Base-by-base conservation (phyloP, 2,329 filamentous ascomycete genomes). In the Claviceps fusiformis region DNA sequence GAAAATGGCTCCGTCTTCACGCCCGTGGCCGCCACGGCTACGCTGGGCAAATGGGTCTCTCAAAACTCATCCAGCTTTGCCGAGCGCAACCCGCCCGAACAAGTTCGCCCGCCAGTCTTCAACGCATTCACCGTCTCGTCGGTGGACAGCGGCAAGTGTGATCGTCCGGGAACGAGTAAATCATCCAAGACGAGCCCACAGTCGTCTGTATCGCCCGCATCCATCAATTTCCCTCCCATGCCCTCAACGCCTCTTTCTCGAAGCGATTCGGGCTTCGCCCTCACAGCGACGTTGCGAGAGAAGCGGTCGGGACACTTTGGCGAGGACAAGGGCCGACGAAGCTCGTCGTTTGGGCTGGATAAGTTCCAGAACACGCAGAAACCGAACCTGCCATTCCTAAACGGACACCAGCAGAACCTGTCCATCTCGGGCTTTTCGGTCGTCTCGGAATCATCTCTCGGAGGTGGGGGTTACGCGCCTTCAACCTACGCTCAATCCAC, bases 271-370 rank as follows among this genome's bases (percentile, higher is more conserved):
- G 92, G 89, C 1, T 95, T 93, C 68, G 87, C 89, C 41, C 75
- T 95, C 55, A 85, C 91, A 59, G 83, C 87, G 19, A 95, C 89
- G 5, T 75, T 98, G 56, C 83, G 90, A 37, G 93, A 97, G 71
- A 98, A 97, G 74, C 82, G 92, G 53, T 97, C 93, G 3, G 91
- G 88, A 1, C 89, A 96, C 67, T 95, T 97, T 62, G 68, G 69
- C n/a, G 87, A 93, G 63, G 82, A 86, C 59, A 73, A 78, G 60
- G 86, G 86, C n/a, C 82, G 91, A 57, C 82, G 92, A 60, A 96
- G 91, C 72, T 95, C 91, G n/a, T 95, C 91, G 1, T 95, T 95
- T 69, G 88, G 86, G 35, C 76, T 91, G 65, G 88, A 89, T 61
- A 84, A 83, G 67, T 79, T 83, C 61, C 78, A 77, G 43, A 81